Base-by-base conservation (phyloP, 2,329 filamentous ascomycete genomes). In the Cordyceps cateniannulata region DNA sequence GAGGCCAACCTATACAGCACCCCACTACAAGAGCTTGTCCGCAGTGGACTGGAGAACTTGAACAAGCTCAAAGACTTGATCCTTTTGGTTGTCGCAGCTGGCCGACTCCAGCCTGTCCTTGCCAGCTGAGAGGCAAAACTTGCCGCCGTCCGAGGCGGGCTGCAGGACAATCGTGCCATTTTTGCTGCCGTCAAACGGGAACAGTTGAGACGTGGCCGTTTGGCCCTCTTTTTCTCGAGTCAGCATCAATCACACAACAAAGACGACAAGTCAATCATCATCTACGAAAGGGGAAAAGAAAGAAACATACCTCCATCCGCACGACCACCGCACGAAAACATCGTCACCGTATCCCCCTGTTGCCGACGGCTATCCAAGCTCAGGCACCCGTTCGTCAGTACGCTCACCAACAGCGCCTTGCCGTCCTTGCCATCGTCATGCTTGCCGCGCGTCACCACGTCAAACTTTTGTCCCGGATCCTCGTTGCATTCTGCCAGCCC, bases 261-360 rank as follows among this genome's bases (percentile, higher is more conserved):
- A 25, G 22, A 12, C 16, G 10, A 16, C 18, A 47, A 7, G 29
- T 9, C 2, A 32, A 32, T 9, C 6, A 8, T 10, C 2, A 3
- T 7, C 8, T 3, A 32, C 8, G 6, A 14, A 14, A 47, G 3
- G 12, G 22, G 25, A 16, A 16, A 4, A 16, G 24, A 47, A 10
- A 48, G 29, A 38, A 52, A 70, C 71, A 71, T 68, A 75, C 76
- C 67, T 51, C 80, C 80, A 47, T 75, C 79, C 18, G 79, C 80
- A 40, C 79, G 74, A 10, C 80, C 80, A 27, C 80, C 80, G 63
- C 80, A 83, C 1, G 79, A 80, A 63, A 83, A 83, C 20, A 83
- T 59, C 5, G 69, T 79, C 27, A 82, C 79, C 1, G 75, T 79
- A 58, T 82, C 79, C 1, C 74, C 75, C 3, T 69, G 67, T 5